Base-by-base conservation (phyloP, 2,329 filamentous ascomycete genomes). In the Stemphylium vesicarium region DNA sequence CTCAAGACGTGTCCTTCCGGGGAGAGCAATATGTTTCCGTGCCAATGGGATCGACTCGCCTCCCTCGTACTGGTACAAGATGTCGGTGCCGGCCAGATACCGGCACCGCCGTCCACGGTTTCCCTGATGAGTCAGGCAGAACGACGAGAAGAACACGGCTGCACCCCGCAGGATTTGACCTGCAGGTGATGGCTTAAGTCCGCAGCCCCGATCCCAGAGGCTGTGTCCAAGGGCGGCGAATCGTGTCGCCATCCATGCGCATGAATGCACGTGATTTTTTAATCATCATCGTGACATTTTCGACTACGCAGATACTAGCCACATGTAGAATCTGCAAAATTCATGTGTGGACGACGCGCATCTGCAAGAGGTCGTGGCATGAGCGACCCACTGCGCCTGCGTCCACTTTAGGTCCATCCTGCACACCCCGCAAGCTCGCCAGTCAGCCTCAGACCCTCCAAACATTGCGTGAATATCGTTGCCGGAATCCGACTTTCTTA, bases 121-220 rank as follows among this genome's bases (percentile, higher is more conserved):
- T 11, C 13, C n/a, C 51, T 22, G 65, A 57, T 66, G 63, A 65
- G 36, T 68, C 64, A 67, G 54, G 56, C 50, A 41, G 56, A 50
- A 44, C 50, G 50, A 60, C 68, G 65, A 72, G 56, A 71, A 72
- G 62, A 56, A 60, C 37, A 52, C 57, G 57, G 53, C 59, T 64
- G 66, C 65, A 69, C 65, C 66, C 66, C 68, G 62, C 43, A 63
- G 60, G 35, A 55, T 59, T 38, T 53, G 49, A 51, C 29, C 45
- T 47, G 63, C 63, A 65, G 49, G 51, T 64, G 62, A 68, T 58
- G 53, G 39, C 46, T 56, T 57, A 46, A 56, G 48, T 63, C 60
- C 59, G 50, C 36, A 47, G 26, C 16, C 44, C 57, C 55, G 57
- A 45, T 43, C 18, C 38, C 46, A 50, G 42, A 40, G 26, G 31